Base-by-base conservation (phyloP, 2,329 filamentous ascomycete genomes). In the Aureobasidium melanogenum region DNA sequence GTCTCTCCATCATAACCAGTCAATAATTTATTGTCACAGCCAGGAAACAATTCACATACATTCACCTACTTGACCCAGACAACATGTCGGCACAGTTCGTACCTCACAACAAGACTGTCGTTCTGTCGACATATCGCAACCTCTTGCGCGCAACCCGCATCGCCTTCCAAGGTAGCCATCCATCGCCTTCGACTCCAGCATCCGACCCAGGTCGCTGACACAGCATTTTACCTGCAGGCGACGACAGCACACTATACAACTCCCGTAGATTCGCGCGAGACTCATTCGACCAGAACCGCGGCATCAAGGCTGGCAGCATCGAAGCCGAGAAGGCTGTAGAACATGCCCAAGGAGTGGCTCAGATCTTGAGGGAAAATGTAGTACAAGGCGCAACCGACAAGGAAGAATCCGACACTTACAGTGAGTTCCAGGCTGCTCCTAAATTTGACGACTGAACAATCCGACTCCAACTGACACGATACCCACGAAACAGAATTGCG, bases 341-440 rank as follows among this genome's bases (percentile, higher is more conserved):
- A 66, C 86, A 96, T 69, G 94, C 92, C 9, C 80, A 92, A 64
- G 89, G 94, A 43, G 86, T 97, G 3, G 89, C 93, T 2, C 81
- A 82, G 65, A 87, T 97, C 61, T 72, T 99, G 64, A 80, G 84
- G 66, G 80, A 89, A 71, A 97, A 97, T 69, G 80, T 99, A 3
- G 92, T 99, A 3, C 94, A 99, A 73, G 94, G 93, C 7, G 39
- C 59, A 32, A 59, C 52, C 36, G 61, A 60, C 34, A 39, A 34
- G 43, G 47, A 54, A 22, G 50, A 60, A 34, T 55, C 61, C 4
- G 36, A 43, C 9, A 39, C 58, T 39, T 64, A 61, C 52, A 64
- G 63, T 63, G 62, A 36, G 61, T 52, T 52, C 32, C 54, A 57
- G 54, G 41, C 39, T 22, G 54, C 54, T 30, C 54, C 54, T 5